Percentiles rank a stretch among this genome's conserved stretches.
Evolutionary conservation across 2,329 filamentous ascomycete genomes (phyloP).

Genomic region (Botrytis elliptica): DNA sequence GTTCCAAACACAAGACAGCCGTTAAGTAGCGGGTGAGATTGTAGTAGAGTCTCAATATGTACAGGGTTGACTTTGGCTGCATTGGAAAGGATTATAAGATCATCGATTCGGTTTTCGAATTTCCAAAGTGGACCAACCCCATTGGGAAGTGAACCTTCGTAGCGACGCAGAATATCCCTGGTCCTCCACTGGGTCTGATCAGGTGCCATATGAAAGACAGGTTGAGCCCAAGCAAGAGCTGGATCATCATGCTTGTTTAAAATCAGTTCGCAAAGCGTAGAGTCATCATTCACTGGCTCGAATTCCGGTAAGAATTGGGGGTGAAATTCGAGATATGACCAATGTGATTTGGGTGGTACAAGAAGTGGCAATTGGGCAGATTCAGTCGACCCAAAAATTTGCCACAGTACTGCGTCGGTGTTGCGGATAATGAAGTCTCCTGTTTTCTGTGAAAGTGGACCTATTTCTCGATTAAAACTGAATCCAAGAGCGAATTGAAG

Average conservation of each 20-base stretch:
- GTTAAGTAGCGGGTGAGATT: conserved; percentile 37
- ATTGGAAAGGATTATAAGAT: conserved; percentile 47
- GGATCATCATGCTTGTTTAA: neutral
- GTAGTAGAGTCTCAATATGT: conserved; percentile 42
- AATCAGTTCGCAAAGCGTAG: conserved; percentile 2
- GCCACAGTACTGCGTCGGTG: neutral
- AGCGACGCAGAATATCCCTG: conserved; percentile 42
- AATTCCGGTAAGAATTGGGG: conserved; percentile 29
- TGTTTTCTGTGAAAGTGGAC: conserved; percentile 3
- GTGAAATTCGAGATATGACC: conserved; percentile 39
- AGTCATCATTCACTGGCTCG: conserved; percentile 18
- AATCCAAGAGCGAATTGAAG: neutral
- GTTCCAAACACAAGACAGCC: conserved; percentile 42
- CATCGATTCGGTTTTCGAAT: conserved; percentile 38
- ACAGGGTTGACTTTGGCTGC: conserved; percentile 48
- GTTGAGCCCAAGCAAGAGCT: conserved; percentile 27
- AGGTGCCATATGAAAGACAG: conserved; percentile 46
- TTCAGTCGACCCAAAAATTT: conserved; percentile 36
- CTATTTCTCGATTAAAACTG: neutral
- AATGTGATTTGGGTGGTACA: conserved; percentile 35
- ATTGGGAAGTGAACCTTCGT: conserved; percentile 23
- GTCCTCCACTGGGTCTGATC: conserved; percentile 44
- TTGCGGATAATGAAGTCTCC: conserved; percentile 4
- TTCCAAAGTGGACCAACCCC: conserved; percentile 38
- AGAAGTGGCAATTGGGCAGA: conserved; percentile 28